These are phyloP conservation scores for Scleroderma bovista DNA, from an alignment of 768 basidiomycete genomes.

Conservation along the genomic window DNA sequence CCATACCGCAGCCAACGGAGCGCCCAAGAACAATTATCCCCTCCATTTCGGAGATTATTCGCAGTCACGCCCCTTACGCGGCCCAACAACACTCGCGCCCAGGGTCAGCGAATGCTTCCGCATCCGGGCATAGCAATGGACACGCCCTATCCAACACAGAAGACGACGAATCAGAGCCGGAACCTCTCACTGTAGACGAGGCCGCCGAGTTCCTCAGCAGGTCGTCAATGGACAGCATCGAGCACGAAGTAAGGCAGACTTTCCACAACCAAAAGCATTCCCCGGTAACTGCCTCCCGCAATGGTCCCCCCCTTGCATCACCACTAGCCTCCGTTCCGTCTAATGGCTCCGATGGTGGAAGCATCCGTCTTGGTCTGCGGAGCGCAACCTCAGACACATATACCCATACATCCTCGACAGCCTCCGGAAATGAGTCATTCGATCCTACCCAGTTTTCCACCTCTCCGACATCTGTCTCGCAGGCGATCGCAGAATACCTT, in stretches of 20 bases:
- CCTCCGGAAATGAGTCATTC: too few relatives aligned
- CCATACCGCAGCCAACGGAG: conserved; percentile 18
- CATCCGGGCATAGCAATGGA: conserved; percentile 43
- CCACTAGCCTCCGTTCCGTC: conserved; percentile 33
- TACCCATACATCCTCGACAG: conserved; percentile 50
- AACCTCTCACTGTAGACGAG: conserved; percentile 46
- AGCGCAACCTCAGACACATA: conserved; percentile 44
- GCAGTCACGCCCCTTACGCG: conserved; percentile 63
- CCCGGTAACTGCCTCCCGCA: conserved; percentile 32
- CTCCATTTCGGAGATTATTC: conserved; percentile 86
- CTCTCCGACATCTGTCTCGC: conserved; percentile 55
- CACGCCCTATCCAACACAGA: conserved; percentile 40
- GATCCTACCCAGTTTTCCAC: conserved; percentile 27
- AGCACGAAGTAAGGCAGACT: conserved; percentile 73
- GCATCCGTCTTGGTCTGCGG: conserved; percentile 28
- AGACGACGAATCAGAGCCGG: conserved; percentile 47
- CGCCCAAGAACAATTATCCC: conserved; percentile 53
- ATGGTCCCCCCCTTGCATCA: conserved; percentile 36
- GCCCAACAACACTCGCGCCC: conserved; percentile 46
- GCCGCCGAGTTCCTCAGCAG: conserved; percentile 64
- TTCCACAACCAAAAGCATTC: conserved; percentile 50
- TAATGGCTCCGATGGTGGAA: conserved; percentile 50
- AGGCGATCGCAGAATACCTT: conserved; percentile 80
- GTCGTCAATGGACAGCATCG: conserved; percentile 86
- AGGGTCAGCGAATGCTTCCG: conserved; percentile 40